phyloP scores from a whole-genome alignment of 2,329 filamentous ascomycete species.

The Nemania diffusa region DNA sequence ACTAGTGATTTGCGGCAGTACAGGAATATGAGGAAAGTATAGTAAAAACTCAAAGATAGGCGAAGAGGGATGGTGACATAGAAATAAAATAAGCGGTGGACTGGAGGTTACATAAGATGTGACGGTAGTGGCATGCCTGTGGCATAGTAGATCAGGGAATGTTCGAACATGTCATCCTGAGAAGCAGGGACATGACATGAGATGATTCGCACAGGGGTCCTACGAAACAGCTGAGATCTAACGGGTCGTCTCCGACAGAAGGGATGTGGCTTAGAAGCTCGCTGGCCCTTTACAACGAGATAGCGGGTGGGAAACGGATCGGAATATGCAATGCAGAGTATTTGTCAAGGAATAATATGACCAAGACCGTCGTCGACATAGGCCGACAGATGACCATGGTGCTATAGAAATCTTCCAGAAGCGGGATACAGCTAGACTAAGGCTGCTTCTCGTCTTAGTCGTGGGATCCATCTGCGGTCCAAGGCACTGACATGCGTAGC shows the following conservation, averaged over 20 bases:
- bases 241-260: constrained; percentile 31
- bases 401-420: constrained; percentile 32
- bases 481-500: constrained; percentile 7
- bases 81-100: constrained; percentile 39
- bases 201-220: constrained; percentile 41
- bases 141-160: constrained; percentile 26
- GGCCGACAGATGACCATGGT: constrained; percentile 15
- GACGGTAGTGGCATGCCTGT: constrained; percentile 20
- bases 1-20: neutral
- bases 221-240: constrained; percentile 16
- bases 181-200: constrained; percentile 29
- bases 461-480: constrained; percentile 9
- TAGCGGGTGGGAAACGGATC: constrained; percentile 8
- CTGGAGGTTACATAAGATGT: constrained; percentile 35
- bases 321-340: constrained; percentile 27
- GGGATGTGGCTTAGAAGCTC: constrained; percentile 35
- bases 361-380: constrained; percentile 10
- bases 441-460: constrained; percentile 17
- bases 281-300: constrained; percentile 32
- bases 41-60: neutral
- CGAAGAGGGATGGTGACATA: constrained; percentile 33
- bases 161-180: constrained; percentile 36
- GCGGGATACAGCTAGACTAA: constrained; percentile 6
- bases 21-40: neutral
- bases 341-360: constrained; percentile 28